Evolutionary conservation across 2,329 filamentous ascomycete genomes (phyloP).

Genomic region (Pochonia chlamydosporia): DNA sequence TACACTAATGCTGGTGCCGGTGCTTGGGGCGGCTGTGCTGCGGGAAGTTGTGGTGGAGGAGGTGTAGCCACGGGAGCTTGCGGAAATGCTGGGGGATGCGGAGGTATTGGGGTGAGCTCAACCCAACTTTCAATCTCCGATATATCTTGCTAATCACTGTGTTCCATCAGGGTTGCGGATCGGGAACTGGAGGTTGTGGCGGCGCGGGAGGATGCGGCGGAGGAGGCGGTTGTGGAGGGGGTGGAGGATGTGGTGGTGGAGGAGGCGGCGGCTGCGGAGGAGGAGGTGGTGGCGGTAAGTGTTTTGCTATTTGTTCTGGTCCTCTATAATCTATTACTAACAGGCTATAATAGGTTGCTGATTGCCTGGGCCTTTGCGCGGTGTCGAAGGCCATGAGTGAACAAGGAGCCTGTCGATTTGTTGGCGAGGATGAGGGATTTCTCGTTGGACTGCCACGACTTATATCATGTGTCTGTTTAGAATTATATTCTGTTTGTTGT

Average conservation of each 20-base stretch:
- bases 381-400: no score
- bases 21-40: conserved; percentile 31
- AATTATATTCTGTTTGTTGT: no score
- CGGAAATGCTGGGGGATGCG: conserved; percentile 3
- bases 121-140: neutral
- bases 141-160: neutral
- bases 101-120: neutral
- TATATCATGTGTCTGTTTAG: no score
- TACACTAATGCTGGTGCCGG: conserved; percentile 26
- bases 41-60: conserved; percentile 47
- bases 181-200: conserved; percentile 30
- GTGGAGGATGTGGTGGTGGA: neutral
- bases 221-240: conserved; percentile 1
- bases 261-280: conserved; percentile 1
- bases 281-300: neutral
- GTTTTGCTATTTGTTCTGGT: no score
- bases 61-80: conserved; percentile 18
- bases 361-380: no score
- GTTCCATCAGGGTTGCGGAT: conserved; percentile 3
- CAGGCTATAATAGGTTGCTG: no score
- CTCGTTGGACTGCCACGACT: no score
- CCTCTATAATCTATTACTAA: no score
- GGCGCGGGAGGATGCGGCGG: conserved; percentile 27
- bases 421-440: no score
- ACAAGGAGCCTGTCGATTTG: no score